Evolutionary conservation across 768 basidiomycete species (phyloP), one percentile per base, ranked within the genome.

Genomic region (Kwoniella dejecticola): DNA sequence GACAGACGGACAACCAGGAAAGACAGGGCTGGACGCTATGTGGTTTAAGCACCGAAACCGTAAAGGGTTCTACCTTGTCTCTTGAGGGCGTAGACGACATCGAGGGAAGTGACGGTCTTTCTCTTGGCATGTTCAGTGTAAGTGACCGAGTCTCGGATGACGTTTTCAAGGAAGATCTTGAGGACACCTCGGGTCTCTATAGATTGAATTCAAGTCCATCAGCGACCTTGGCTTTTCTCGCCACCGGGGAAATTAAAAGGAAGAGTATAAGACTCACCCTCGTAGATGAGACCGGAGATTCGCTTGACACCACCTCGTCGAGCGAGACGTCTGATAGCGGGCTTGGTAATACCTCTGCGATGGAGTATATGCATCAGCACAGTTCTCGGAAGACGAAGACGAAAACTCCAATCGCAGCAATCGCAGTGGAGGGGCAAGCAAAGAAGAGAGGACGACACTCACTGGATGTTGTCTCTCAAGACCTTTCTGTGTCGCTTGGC

Each of bases 261-360:
- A 27, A 19, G 23, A 13, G n/a, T n/a, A 24, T 1, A 2, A 55
- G 42, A 55, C 60, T 46, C 17, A 69, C 68, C 92, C 78, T 94
- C 91, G 81, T 95, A 93, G 82, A 94, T 92, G 66, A 92, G 65
- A 57, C 78, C 78, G 52, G 77, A 79, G 64, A 78, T 78, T 68
- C 77, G 76, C 85, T 96, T 94, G 75, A 95, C 92, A 89, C 94
- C 93, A 76, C 93, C 91, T 85, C 92, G 89, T 80, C 90, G 90
- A 54, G 92, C 92, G 57, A 97, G 89, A 84, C 93, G 90, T 60
- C 84, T 89, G 89, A 80, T 95, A 87, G 74, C 91, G 69, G 91
- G 90, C 84, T 94, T 88, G 67, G 88, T 94, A 80, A 88, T 93
- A 83, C 85, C 89, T 68, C 73, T 75, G 31, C 2, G 26, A 33